A percentile compares a stretch with the other conserved stretches of the same genome.
These are phyloP conservation scores for Fragaria ananassa DNA, from an alignment of 306 rosid genomes.

Conservation along the genomic window DNA sequence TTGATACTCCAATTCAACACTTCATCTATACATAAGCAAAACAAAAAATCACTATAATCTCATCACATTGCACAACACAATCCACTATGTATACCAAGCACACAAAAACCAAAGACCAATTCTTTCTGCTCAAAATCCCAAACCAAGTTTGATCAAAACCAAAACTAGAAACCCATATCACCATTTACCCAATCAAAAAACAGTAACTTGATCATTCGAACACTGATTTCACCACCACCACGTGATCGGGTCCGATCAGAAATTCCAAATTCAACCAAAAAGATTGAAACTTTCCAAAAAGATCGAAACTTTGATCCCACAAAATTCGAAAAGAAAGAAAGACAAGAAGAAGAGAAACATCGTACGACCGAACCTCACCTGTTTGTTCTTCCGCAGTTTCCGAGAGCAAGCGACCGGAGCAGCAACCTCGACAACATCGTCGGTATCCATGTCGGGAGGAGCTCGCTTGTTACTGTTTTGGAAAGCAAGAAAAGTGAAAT, in stretches of 20 bases:
- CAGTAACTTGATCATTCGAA: background rate
- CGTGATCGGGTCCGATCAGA: constrained; percentile 7
- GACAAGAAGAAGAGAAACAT: background rate
- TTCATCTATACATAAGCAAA: background rate
- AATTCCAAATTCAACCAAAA: background rate
- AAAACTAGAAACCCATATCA: background rate
- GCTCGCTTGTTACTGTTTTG: background rate
- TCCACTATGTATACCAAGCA: constrained; percentile 1
- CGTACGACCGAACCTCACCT: background rate
- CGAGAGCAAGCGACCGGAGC: background rate
- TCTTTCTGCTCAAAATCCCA: background rate
- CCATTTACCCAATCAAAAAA: background rate
- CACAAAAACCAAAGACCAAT: background rate
- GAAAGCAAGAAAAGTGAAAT: background rate
- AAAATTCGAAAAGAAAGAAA: background rate
- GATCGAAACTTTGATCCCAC: background rate
- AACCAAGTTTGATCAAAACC: background rate
- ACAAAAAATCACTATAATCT: background rate
- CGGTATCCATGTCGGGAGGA: background rate
- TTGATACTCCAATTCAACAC: background rate
- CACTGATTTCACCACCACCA: background rate
- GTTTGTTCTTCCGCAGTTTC: background rate
- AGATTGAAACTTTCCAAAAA: background rate
- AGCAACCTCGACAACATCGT: constrained; percentile 1
- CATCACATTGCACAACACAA: background rate